These are phyloP conservation scores for Fraxinus xanthoxyloides DNA, from an alignment of 305 asterid genomes.

Conservation along the genomic window DNA sequence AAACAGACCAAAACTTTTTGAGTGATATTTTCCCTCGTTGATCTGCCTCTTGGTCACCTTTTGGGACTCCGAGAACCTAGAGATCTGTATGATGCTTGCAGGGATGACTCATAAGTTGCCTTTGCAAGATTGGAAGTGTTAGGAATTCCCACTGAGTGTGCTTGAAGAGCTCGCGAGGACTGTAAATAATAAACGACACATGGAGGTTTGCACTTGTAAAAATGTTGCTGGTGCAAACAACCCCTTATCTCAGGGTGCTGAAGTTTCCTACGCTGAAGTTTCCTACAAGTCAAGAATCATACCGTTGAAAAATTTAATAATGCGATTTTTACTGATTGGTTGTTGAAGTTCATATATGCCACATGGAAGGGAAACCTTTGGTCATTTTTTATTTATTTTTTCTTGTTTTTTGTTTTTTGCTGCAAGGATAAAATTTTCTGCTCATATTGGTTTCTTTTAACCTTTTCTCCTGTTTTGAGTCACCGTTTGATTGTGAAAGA, in stretches of 20 bases:
- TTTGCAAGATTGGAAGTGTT: conserved; percentile 17
- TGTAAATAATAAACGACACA: neutral
- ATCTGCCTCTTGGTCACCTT: conserved; percentile 2
- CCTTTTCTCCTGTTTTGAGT: conserved; percentile 21
- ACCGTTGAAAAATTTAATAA: conserved; percentile 19
- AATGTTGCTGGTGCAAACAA: conserved; percentile 15
- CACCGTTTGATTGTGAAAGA: conserved; percentile 21
- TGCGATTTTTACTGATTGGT: conserved; percentile 22
- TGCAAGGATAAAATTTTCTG: neutral
- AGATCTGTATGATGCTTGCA: neutral
- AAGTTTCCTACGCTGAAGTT: conserved; percentile 25
- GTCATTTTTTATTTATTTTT: neutral
- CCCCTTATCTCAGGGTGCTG: conserved; percentile 20
- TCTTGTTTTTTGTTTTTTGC: neutral
- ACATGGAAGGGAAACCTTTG: conserved; percentile 26
- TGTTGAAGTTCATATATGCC: conserved; percentile 11
- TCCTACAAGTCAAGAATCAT: conserved; percentile 9
- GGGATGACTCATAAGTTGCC: conserved; percentile 12
- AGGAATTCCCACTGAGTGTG: neutral
- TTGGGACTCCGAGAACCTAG: neutral
- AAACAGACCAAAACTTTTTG: conserved; percentile 29
- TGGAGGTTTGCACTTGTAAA: conserved; percentile 2
- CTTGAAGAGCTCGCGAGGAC: conserved; percentile 17
- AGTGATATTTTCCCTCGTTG: conserved; percentile 14
- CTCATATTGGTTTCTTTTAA: neutral